Percentiles rank a stretch among this genome's conserved stretches.
Evolutionary conservation across 805 yeast species (phyloP).

Genomic region (Metschnikowia gelsemii): DNA sequence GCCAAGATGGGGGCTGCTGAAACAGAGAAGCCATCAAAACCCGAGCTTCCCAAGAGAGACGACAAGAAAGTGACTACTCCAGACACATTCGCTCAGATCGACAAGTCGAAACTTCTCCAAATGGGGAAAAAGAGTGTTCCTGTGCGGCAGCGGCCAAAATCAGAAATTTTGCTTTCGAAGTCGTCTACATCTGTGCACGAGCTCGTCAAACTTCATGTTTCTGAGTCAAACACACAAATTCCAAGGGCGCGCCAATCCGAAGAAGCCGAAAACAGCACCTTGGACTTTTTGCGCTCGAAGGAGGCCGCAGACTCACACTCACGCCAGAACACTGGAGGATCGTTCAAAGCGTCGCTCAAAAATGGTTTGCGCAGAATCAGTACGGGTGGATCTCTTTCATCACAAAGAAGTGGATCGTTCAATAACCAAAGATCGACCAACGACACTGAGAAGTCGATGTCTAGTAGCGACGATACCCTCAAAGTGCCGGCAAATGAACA

Average conservation of each 20-base stretch:
- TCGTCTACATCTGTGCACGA: slow-evolving; percentile 26
- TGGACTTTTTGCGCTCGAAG: slow-evolving; percentile 37
- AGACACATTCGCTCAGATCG: slow-evolving; percentile 47
- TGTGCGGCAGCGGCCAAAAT: slow-evolving; percentile 16
- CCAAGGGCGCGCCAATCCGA: slow-evolving; percentile 20
- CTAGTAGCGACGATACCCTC: slow-evolving; percentile 9
- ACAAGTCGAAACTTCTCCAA: slow-evolving; percentile 34
- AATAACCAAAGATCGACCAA: slow-evolving; percentile 5
- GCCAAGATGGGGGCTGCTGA: slow-evolving; percentile 3
- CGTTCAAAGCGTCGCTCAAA: slow-evolving; percentile 33
- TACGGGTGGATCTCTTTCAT: slow-evolving; percentile 33
- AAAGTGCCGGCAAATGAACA: slow-evolving; percentile 1
- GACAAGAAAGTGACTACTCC: not conserved
- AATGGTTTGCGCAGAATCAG: slow-evolving; percentile 39
- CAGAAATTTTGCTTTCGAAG: slow-evolving; percentile 14
- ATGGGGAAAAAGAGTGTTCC: slow-evolving; percentile 7
- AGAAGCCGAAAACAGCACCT: slow-evolving; percentile 26
- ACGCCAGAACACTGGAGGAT: slow-evolving; percentile 42
- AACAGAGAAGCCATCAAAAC: slow-evolving; percentile 1
- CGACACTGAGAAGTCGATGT: slow-evolving; percentile 8
- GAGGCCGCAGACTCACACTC: slow-evolving; percentile 25
- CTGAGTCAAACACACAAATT: slow-evolving; percentile 26
- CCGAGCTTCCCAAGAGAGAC: slow-evolving; percentile 5
- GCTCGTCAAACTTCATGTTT: slow-evolving; percentile 34
- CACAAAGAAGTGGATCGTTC: slow-evolving; percentile 18